Evolutionary conservation across 495 filamentous ascomycete species (phyloP), one percentile per base, ranked within the genome.

Genomic region (Sporormia fimetaria): DNA sequence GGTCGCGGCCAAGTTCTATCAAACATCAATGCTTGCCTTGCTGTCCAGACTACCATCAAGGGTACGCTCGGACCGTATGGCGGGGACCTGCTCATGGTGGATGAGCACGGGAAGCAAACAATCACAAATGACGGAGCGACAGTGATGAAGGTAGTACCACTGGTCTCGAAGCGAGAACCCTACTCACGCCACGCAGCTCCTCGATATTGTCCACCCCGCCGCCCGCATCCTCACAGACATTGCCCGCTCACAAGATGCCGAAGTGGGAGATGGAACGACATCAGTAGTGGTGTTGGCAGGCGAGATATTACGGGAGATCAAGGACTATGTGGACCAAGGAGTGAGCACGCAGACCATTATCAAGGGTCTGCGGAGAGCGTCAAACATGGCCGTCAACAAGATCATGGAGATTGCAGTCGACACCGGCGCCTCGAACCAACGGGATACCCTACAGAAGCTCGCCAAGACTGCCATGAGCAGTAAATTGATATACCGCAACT

Each of bases 51-150:
- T 26, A 95, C 90, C 42, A 84, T 98, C 62, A 83, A 87, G 68
- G 83, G 80, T 57, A 98, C 90, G 10, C 68, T 98, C 30, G 90
- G 90, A n/a, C 90, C 90, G 7, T 98, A 96, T 64, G 90, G 90
- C 57, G 90, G 90, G 47, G 90, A 98, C 65, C 67, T 98, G 57
- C 71, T 98, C 55, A 73, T 98, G 60, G 90, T 98, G 42, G 92
- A 98, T 64, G 76, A 73, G 56, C 94, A 95, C 70, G 90, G 90
- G 59, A 80, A 63, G 60, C 86, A 93, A 67, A 98, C 90, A 49
- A 95, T 98, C 56, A 98, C 90, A 33, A 98, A 98, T 63, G 90
- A 98, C 74, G 90, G 90, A 57, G 90, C 90, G 29, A 98, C 90
- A 16, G 90, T 96, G 29, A 98, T 98, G 90, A 95, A 94, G 76